phyloP scores from a whole-genome alignment of 495 filamentous ascomycete species.

The Aspergillus steynii region DNA sequence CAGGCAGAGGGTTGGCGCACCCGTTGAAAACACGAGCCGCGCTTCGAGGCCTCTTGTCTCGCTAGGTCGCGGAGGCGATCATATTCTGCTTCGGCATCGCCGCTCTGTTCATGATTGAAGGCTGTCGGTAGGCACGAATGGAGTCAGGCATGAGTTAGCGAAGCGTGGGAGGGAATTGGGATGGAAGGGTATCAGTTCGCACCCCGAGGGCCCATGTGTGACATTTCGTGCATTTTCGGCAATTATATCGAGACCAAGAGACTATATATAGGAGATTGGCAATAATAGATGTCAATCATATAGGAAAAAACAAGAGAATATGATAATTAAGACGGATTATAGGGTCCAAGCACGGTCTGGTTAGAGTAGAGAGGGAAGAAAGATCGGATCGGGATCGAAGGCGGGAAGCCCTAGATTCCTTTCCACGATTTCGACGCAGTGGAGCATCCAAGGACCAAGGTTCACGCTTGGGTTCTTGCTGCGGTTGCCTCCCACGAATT shows the following conservation, averaged over 20 bases:
- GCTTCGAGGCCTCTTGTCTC: slow-evolving; percentile 72
- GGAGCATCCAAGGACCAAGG: not conserved
- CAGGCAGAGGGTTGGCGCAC: slow-evolving; percentile 39
- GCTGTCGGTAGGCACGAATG: slow-evolving; percentile 47
- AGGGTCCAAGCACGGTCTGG: not conserved
- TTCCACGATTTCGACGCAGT: not conserved
- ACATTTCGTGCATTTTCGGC: slow-evolving; percentile 62
- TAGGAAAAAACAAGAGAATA: not conserved
- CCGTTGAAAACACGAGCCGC: slow-evolving; percentile 69
- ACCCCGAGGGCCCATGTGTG: slow-evolving; percentile 59
- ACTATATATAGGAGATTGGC: slow-evolving; percentile 5
- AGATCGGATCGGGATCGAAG: slow-evolving; percentile 16
- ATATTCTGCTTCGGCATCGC: slow-evolving; percentile 79
- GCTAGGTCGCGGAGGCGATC: slow-evolving; percentile 87
- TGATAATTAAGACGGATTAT: not conserved
- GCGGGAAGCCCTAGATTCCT: slow-evolving; percentile 7
- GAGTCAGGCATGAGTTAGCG: slow-evolving; percentile 5
- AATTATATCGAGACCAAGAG: not conserved
- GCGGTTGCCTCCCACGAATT: not conserved
- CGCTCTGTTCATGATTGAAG: slow-evolving; percentile 74
- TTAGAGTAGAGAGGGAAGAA: not conserved
- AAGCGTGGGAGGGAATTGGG: not conserved
- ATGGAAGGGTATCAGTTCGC: slow-evolving; percentile 10
- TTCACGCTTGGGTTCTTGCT: not conserved
- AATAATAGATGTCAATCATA: not conserved